Conservation (phyloP, 2,329 filamentous ascomycete genomes). For the Rutstroemia sp. region DNA sequence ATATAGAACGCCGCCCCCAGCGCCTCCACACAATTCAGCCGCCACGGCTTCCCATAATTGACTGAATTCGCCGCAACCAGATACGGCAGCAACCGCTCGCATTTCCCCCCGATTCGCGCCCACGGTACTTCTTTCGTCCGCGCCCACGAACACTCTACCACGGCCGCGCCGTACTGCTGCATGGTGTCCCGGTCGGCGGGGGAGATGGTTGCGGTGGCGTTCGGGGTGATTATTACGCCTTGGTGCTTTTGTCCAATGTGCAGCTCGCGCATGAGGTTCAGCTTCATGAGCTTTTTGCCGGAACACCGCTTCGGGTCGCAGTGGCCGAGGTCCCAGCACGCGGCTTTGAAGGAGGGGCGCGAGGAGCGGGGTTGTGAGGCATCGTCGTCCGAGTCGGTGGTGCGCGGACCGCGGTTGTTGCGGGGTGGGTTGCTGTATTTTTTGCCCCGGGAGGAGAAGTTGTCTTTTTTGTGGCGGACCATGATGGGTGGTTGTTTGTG, state of each 20-base stretch:
- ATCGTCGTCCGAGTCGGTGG: slow-evolving; percentile 39
- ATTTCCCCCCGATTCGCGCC: slow-evolving; percentile 84
- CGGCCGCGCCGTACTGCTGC: slow-evolving; percentile 84
- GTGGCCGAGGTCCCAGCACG: slow-evolving; percentile 96
- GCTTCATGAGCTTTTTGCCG: slow-evolving; percentile 86
- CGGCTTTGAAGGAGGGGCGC: slow-evolving; percentile 70
- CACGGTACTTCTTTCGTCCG: slow-evolving; percentile 87
- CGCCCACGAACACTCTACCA: slow-evolving; percentile 97
- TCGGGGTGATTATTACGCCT: slow-evolving; percentile 90
- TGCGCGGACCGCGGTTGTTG: slow-evolving; percentile 32
- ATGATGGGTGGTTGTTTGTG: slow-evolving; percentile 38
- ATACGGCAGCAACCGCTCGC: slow-evolving; percentile 85
- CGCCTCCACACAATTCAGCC: slow-evolving; percentile 92
- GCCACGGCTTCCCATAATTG: slow-evolving; percentile 94
- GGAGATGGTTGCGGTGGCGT: slow-evolving; percentile 78
- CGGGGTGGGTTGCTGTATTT: slow-evolving; percentile 56
- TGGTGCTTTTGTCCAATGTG: slow-evolving; percentile 86
- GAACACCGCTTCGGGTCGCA: slow-evolving; percentile 97
- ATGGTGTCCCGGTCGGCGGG: slow-evolving; percentile 76
- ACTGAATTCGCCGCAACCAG: slow-evolving; percentile 94
- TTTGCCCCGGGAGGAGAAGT: slow-evolving; percentile 58
- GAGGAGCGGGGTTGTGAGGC: slow-evolving; percentile 31
- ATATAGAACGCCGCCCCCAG: slow-evolving; percentile 89
- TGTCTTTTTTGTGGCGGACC: slow-evolving; percentile 96
- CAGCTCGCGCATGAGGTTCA: slow-evolving; percentile 89